Base-by-base conservation (phyloP, 106 monocot species). In the Dendrobium nobile region DNA sequence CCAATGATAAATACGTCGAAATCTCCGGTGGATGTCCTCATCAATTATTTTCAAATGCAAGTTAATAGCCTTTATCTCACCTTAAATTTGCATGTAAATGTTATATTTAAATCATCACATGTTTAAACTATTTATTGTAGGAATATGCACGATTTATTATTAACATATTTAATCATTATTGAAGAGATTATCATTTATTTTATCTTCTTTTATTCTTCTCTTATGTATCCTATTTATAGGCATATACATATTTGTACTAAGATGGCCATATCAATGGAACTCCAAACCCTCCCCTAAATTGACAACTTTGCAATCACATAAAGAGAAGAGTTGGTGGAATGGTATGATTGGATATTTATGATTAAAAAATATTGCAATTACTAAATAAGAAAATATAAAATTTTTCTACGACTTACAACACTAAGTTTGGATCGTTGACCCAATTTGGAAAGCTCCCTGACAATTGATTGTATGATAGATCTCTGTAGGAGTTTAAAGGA, bases 401-500 rank as follows among this genome's bases (percentile, higher is more conserved):
- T 47, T 45, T 5, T 83, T 18, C 58, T 79, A 15, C 6, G 72
- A 87, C 92, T 77, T 96, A 96, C 96, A 96, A 28, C 78, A 89
- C 48, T 37, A 92, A 80, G 78, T 88, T 87, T n/a, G 70, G 37
- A 43, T 74, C 1, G 44, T 77, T 72, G 80, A 85, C 89, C 96
- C 96, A 97, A 68, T 89, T 78, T 84, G 96, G 94, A 80, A 97
- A 92, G 45, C 56, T 80, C 80, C 96, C 96, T 68, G 93, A 90
- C 5, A 97, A 78, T 72, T 90, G 80, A 83, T 97, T 94, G 83
- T 97, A 97, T 18, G 96, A 97, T 73, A 97, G 72, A 85, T 97
- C 96, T 79, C 94, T 97, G 87, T 79, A 89, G 47, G 27, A 16
- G 2, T 19, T 47, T 41, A 54, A 84, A 76, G 81, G 15, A 78